Percentiles rank a stretch among this genome's conserved stretches.
Evolutionary conservation across 495 filamentous ascomycete species (phyloP).

Genomic region (Neurospora tetraspora): DNA sequence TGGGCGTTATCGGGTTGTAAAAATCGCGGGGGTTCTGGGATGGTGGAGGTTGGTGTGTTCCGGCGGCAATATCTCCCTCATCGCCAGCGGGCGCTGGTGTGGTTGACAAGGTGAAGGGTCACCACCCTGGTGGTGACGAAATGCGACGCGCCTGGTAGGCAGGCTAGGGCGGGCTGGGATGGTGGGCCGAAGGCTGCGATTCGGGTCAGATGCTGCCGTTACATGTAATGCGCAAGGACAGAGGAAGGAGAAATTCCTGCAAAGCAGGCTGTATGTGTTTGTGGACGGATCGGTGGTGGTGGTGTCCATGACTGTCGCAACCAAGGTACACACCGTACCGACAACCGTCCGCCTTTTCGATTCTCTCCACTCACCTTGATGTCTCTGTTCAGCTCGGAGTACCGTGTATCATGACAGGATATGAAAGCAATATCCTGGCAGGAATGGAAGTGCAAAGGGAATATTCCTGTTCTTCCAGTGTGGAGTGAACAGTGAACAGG

Average conservation of each 20-base stretch:
- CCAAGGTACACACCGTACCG: not conserved
- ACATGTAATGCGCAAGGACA: not conserved
- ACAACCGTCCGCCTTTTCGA: not conserved
- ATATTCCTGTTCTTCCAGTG: slow-evolving; percentile 3
- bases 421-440: slow-evolving; percentile 4
- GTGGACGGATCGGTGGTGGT: not conserved
- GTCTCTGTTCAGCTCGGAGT: slow-evolving; percentile 2
- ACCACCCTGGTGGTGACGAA: slow-evolving; percentile 31
- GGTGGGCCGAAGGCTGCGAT: not conserved
- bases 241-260: not conserved
- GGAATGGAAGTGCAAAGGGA: slow-evolving; percentile 6
- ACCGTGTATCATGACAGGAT: slow-evolving; percentile 8
- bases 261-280: not conserved
- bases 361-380: slow-evolving; percentile 7
- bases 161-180: not conserved
- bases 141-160: not conserved
- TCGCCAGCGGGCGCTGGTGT: slow-evolving; percentile 22
- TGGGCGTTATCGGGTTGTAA: slow-evolving; percentile 26
- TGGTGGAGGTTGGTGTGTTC: slow-evolving; percentile 24
- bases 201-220: not conserved
- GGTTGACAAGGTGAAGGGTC: slow-evolving; percentile 37
- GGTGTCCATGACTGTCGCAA: not conserved
- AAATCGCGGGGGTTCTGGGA: slow-evolving; percentile 36
- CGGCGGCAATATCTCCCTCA: slow-evolving; percentile 30
- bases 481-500: not conserved